Evolutionary conservation across 2,329 filamentous ascomycete species (phyloP), one percentile per base, ranked within the genome.

Genomic region (Beauveria sp.): DNA sequence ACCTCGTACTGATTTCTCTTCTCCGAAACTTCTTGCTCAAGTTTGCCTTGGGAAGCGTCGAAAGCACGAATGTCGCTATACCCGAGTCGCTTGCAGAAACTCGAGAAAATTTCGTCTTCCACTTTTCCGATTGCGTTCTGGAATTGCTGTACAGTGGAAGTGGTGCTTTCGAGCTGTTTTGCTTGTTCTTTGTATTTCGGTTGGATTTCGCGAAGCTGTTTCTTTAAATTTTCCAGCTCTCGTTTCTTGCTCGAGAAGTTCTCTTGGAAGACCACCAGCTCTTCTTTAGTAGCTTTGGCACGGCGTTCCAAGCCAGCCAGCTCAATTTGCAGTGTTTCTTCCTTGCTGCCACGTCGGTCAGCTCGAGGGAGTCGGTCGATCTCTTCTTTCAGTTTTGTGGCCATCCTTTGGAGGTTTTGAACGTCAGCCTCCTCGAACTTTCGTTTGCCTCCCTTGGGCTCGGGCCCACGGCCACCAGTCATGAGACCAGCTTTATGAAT

Each of bases 401-500:
- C 88, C 67, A 91, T 80, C 65, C 86, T 87, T 68, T 88, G 84
- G n/a, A 97, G 79, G 63, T 90, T 90, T 66, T 96, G 90, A 34
- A 97, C 86, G 67, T 97, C 92, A 8, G 89, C 85, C 67, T 97
- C 93, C 69, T 96, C 93, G 75, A 96, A 98, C 58, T 89, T 85
- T 62, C 91, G 88, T 65, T 91, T 89, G 63, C 84, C 85, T 60
- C 87, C 86, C 72, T 89, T 90, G 52, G 86, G 83, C 51, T 89
- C 85, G 1, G 86, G 87, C 34, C 91, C 88, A 64, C 92, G 89
- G 66, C 95, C 95, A 80, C 95, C 95, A 54, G 95, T 98, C 89
- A 99, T 98, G 58, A 96, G 82, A 70, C 95, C 95, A 51, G 90
- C 92, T 72, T 98, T 98, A 78, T 96, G 92, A 65, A 99, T 97